phyloP scores from a whole-genome alignment of 768 basidiomycete species.

The Suillus spraguei region DNA sequence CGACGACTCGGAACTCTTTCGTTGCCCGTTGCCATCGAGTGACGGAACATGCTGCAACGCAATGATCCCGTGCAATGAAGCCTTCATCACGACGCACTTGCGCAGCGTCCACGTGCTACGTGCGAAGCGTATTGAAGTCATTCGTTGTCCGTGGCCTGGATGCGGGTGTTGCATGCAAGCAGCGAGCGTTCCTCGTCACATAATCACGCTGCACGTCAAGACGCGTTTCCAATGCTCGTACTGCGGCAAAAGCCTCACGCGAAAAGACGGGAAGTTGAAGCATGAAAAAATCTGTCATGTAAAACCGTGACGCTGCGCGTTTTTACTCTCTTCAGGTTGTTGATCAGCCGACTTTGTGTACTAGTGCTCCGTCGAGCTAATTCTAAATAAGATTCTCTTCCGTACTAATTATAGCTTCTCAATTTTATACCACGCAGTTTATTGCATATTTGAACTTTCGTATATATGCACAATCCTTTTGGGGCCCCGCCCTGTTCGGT shows the following conservation, averaged over 20 bases:
- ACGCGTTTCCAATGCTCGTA: not conserved
- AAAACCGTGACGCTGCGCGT: not conserved
- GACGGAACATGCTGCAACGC: not conserved
- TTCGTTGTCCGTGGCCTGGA: not conserved
- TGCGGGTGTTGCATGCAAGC: not conserved
- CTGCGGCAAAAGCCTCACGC: slow-evolving; percentile 1
- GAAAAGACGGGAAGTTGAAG: not conserved
- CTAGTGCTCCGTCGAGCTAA: not conserved
- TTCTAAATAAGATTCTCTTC: not conserved
- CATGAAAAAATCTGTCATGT: not conserved
- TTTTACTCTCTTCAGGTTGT: not conserved
- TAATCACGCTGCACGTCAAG: not conserved
- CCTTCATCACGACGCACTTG: not conserved
- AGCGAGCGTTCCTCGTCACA: slow-evolving; percentile 4
- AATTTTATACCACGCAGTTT: not conserved
- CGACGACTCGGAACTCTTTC: no score
- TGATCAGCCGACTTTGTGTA: not conserved
- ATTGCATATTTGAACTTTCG: not conserved
- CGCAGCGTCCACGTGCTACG: not conserved
- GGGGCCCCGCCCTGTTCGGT: not conserved
- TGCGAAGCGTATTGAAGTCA: not conserved
- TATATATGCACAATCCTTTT: no score
- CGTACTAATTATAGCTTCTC: not conserved
- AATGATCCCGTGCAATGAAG: not conserved
- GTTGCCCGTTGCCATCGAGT: not conserved